These are phyloP conservation scores for Pelargonium fulgidum DNA, from an alignment of 441 rosid genomes.

Conservation along the genomic window DNA sequence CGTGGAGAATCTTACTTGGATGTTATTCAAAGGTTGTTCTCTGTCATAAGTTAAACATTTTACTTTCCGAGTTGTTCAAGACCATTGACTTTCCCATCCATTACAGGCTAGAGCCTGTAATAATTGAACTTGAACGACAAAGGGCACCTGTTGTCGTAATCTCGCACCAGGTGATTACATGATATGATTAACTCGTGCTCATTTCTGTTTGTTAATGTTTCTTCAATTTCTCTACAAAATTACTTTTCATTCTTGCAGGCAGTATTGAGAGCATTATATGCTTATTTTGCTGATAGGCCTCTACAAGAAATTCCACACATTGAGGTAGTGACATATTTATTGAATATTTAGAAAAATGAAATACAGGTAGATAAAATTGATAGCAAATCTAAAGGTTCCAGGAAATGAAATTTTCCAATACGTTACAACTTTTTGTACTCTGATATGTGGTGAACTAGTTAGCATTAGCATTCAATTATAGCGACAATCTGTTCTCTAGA, in stretches of 20 bases:
- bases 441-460: background rate
- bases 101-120: slow-evolving; percentile 94
- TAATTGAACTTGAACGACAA: slow-evolving; percentile 93
- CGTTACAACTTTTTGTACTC: background rate
- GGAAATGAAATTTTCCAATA: no score
- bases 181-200: slow-evolving; percentile 11
- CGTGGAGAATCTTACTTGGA: slow-evolving; percentile 99
- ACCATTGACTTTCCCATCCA: slow-evolving; percentile 17
- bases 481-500: background rate
- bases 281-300: slow-evolving; percentile 97
- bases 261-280: slow-evolving; percentile 88
- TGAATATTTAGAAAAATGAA: background rate
- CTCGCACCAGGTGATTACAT: slow-evolving; percentile 81
- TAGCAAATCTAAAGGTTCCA: background rate
- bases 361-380: background rate
- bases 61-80: slow-evolving; percentile 7
- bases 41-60: background rate
- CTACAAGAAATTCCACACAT: slow-evolving; percentile 93
- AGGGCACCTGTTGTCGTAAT: slow-evolving; percentile 96
- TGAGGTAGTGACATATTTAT: slow-evolving; percentile 49
- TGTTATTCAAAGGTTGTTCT: slow-evolving; percentile 83
- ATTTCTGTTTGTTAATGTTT: background rate
- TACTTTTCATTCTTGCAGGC: slow-evolving; percentile 45
- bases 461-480: background rate
- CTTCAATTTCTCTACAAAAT: slow-evolving; percentile 4